phyloP scores from a whole-genome alignment of 2,329 filamentous ascomycete species.

The Fusarium multiceps region DNA sequence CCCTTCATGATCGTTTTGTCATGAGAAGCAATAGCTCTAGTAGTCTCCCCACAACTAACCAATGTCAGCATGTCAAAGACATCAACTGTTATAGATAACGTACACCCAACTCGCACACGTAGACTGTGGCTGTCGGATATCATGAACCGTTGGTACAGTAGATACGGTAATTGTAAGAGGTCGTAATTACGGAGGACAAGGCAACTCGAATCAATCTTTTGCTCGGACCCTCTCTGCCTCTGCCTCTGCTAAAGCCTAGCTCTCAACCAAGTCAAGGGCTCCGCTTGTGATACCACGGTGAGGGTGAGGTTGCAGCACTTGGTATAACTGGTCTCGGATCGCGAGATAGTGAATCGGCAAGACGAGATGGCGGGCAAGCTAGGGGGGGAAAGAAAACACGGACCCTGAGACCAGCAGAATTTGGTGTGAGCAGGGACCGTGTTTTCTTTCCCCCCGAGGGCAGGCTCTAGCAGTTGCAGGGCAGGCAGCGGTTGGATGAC shows the following conservation, averaged over 20 bases:
- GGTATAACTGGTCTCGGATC: slow-evolving; percentile 29
- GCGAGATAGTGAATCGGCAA: slow-evolving; percentile 40
- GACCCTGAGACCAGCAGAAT: too few species aligned
- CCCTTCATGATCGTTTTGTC: slow-evolving; percentile 8
- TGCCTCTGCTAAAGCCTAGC: slow-evolving; percentile 8
- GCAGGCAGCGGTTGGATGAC: slow-evolving; percentile 23
- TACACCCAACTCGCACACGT: background rate
- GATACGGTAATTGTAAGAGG: background rate
- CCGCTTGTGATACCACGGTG: slow-evolving; percentile 28
- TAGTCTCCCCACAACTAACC: background rate
- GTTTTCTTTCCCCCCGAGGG: too few species aligned
- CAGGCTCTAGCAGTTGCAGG: slow-evolving; percentile 12
- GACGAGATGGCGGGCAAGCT: slow-evolving; percentile 21
- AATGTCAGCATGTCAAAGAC: slow-evolving; percentile 8
- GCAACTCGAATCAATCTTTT: slow-evolving; percentile 13
- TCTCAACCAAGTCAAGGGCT: slow-evolving; percentile 15
- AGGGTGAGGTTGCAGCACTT: slow-evolving; percentile 32
- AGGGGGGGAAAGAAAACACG: too few species aligned
- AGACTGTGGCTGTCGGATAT: background rate
- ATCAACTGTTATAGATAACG: background rate
- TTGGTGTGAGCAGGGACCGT: too few species aligned
- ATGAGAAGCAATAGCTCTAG: background rate
- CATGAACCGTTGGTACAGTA: slow-evolving; percentile 1
- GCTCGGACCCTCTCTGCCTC: slow-evolving; percentile 31
- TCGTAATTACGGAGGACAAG: slow-evolving; percentile 18